phyloP scores from a whole-genome alignment of 2,329 filamentous ascomycete species.

The Cladorrhinum sp. region DNA sequence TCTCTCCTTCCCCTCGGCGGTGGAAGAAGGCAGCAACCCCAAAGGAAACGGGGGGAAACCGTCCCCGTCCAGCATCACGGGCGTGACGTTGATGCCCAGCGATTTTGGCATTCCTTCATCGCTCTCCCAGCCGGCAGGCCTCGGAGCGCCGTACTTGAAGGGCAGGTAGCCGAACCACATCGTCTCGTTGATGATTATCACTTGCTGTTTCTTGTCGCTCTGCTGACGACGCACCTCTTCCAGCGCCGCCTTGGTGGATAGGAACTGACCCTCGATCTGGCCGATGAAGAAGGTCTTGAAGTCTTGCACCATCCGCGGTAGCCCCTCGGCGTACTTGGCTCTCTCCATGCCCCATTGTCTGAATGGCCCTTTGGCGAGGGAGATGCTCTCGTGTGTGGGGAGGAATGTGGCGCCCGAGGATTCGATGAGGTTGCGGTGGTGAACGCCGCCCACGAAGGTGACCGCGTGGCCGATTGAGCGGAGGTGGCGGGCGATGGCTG shows the following conservation, averaged over 20 bases:
- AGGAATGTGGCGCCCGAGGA: slow-evolving; percentile 39
- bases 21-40: slow-evolving; percentile 9
- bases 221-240: slow-evolving; percentile 31
- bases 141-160: slow-evolving; percentile 34
- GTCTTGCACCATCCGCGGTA: slow-evolving; percentile 22
- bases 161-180: slow-evolving; percentile 38
- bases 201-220: slow-evolving; percentile 33
- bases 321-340: slow-evolving; percentile 8
- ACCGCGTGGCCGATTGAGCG: slow-evolving; percentile 39
- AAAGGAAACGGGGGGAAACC: slow-evolving; percentile 29
- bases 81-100: slow-evolving; percentile 38
- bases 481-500: slow-evolving; percentile 36
- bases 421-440: slow-evolving; percentile 36
- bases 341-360: slow-evolving; percentile 17
- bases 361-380: slow-evolving; percentile 26
- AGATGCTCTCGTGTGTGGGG: slow-evolving; percentile 30
- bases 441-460: slow-evolving; percentile 38
- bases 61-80: slow-evolving; percentile 35
- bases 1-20: background rate
- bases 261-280: slow-evolving; percentile 29
- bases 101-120: slow-evolving; percentile 18
- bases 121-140: slow-evolving; percentile 33
- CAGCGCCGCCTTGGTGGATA: slow-evolving; percentile 24
- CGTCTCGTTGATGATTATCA: slow-evolving; percentile 42
- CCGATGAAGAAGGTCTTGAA: slow-evolving; percentile 35